Evolutionary conservation across 2,329 filamentous ascomycete genomes (phyloP).

Genomic region (Pseudonectria foliicola): DNA sequence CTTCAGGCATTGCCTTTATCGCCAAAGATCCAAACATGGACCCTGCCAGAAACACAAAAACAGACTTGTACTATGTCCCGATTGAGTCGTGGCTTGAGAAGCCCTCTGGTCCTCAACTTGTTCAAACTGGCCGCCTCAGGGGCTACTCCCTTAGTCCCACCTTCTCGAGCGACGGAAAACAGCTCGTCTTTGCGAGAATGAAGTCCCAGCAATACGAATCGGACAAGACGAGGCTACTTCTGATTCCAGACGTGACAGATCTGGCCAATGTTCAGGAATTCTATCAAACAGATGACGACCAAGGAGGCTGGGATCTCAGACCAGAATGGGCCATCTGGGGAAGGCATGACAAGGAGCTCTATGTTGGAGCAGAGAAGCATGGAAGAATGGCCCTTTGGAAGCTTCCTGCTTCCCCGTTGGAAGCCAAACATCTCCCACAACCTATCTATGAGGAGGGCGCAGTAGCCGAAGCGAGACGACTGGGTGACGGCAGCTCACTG

Average conservation of each 20-base stretch:
- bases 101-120: conserved; percentile 42
- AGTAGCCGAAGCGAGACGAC: conserved; percentile 44
- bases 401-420: conserved; percentile 47
- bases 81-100: conserved; percentile 53
- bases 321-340: conserved; percentile 53
- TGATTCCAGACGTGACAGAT: conserved; percentile 54
- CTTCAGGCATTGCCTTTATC: conserved; percentile 61
- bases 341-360: conserved; percentile 54
- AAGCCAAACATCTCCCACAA: conserved; percentile 41
- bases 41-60: conserved; percentile 70
- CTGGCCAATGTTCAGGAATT: conserved; percentile 54
- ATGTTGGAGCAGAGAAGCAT: conserved; percentile 65
- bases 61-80: conserved; percentile 69
- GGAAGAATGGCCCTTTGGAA: conserved; percentile 57
- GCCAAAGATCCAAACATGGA: conserved; percentile 67
- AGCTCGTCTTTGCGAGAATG: conserved; percentile 75
- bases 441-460: conserved; percentile 46
- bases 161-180: conserved; percentile 67
- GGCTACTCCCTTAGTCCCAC: conserved; percentile 61
- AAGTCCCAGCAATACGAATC: conserved; percentile 69
- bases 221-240: conserved; percentile 59
- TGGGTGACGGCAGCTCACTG: conserved; percentile 43
- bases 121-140: conserved; percentile 48
- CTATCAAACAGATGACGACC: conserved; percentile 53
- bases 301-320: conserved; percentile 54